Base-by-base conservation (phyloP, 2,329 filamentous ascomycete genomes). In the Daldinia sp. region DNA sequence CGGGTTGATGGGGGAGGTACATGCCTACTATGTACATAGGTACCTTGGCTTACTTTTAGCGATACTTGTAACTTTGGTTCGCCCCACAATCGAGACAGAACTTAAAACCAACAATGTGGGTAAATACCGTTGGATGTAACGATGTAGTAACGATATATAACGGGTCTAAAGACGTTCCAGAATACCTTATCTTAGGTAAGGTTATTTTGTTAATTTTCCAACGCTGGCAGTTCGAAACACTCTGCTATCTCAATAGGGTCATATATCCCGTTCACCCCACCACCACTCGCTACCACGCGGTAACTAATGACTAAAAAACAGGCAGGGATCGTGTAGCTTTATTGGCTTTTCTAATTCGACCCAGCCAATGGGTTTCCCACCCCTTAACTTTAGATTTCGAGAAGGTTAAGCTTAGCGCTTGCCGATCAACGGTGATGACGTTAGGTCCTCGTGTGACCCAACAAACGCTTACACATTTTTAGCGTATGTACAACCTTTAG, bases 1-100 rank as follows among this genome's bases (percentile, higher is more conserved):
- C n/a, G n/a, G n/a, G n/a, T n/a, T 17, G 17, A 1, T 15, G n/a
- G 21, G 39, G n/a, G 21, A 43, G 10, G 19, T 43, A 17, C 34
- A 15, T 37, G 17, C 34, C 15, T 23, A 8, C 25, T 29, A 15
- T 11, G 9, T 34, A 23, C 29, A 9, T 21, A 37, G 34, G 23
- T 37, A 58, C n/a, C n/a, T n/a, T n/a, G n/a, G n/a, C n/a, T n/a
- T n/a, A n/a, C n/a, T n/a, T n/a, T n/a, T n/a, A n/a, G n/a, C n/a
- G n/a, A n/a, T n/a, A n/a, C n/a, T n/a, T n/a, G n/a, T n/a, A n/a
- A n/a, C n/a, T 21, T 23, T 55, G 30, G 55, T 59, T 45, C 21
- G 30, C 25, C 58, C 61, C 62, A 65, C 58, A 67, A 65, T 65
- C 61, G 58, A 67, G 61, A 67, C 64, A 67, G 47, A 57, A 61